Percentiles rank a stretch among this genome's conserved stretches.
Conservation (phyloP, 305 asterid genomes). For the Andrographis paniculata region DNA sequence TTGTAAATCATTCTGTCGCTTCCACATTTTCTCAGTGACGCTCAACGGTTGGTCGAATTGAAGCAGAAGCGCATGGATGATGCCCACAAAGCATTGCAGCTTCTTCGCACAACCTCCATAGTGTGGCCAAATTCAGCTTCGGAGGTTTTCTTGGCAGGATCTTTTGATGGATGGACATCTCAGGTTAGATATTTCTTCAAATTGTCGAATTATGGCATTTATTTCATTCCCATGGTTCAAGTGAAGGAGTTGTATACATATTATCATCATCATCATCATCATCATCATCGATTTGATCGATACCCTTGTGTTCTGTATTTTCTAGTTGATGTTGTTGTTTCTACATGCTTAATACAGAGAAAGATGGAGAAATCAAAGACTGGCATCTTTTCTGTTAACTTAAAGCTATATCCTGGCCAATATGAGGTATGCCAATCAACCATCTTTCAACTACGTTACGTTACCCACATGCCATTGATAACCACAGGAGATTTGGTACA, state of each 20-base stretch:
- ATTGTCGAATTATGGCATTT: no score
- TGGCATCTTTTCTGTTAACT: conserved; percentile 50
- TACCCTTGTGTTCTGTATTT: no score
- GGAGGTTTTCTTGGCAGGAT: conserved; percentile 70
- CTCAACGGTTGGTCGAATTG: conserved; percentile 40
- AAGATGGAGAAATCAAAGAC: conserved; percentile 65
- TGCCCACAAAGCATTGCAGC: conserved; percentile 51
- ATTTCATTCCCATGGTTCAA: no score
- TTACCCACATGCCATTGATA: conserved; percentile 1
- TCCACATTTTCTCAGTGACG: conserved; percentile 40
- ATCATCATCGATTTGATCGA: no score
- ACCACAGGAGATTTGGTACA: background rate
- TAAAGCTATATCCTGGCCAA: conserved; percentile 40
- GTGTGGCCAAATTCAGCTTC: conserved; percentile 74
- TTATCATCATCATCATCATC: no score
- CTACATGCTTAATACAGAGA: no score
- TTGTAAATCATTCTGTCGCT: conserved; percentile 6
- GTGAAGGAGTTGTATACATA: no score
- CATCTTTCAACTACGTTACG: background rate
- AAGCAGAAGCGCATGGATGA: conserved; percentile 50
- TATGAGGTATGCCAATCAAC: conserved; percentile 74
- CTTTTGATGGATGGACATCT: conserved; percentile 94
- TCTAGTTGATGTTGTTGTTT: no score
- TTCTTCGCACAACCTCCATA: conserved; percentile 50
- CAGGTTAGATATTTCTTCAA: conserved; percentile 40